These are phyloP conservation scores for Russula ochroleuca DNA, from an alignment of 768 basidiomycete genomes.

Conservation along the genomic window DNA sequence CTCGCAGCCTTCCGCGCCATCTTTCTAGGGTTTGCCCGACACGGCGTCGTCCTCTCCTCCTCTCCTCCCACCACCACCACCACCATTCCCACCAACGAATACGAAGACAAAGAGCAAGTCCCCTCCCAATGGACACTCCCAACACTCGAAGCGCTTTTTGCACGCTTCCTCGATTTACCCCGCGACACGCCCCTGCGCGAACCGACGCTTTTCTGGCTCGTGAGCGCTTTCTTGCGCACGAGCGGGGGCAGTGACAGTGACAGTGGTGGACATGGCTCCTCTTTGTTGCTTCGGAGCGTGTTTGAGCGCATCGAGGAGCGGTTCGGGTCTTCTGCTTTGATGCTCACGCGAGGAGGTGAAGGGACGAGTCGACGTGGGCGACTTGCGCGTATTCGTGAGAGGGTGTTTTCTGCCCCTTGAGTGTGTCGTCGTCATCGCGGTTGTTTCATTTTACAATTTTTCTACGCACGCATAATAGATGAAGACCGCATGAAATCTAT, in stretches of 20 bases:
- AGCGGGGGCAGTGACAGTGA: conserved; percentile 43
- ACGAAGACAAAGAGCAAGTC: background rate
- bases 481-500: background rate
- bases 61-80: background rate
- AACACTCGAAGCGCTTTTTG: conserved; percentile 54
- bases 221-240: conserved; percentile 60
- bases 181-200: conserved; percentile 41
- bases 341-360: conserved; percentile 36
- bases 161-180: conserved; percentile 58
- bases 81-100: background rate
- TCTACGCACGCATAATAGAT: background rate
- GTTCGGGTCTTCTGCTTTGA: conserved; percentile 34
- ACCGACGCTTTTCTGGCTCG: conserved; percentile 58
- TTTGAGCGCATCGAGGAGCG: conserved; percentile 54
- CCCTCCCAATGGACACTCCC: conserved; percentile 48
- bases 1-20: conserved; percentile 58
- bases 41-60: conserved; percentile 37
- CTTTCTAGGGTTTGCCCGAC: conserved; percentile 69
- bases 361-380: conserved; percentile 34
- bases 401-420: conserved; percentile 34
- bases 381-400: conserved; percentile 42
- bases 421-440: background rate
- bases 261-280: conserved; percentile 36
- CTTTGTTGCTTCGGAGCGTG: conserved; percentile 46
- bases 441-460: background rate